Base-by-base conservation (phyloP, 352 stramenopile genomes). In the Phytophthora chlamydospora region DNA sequence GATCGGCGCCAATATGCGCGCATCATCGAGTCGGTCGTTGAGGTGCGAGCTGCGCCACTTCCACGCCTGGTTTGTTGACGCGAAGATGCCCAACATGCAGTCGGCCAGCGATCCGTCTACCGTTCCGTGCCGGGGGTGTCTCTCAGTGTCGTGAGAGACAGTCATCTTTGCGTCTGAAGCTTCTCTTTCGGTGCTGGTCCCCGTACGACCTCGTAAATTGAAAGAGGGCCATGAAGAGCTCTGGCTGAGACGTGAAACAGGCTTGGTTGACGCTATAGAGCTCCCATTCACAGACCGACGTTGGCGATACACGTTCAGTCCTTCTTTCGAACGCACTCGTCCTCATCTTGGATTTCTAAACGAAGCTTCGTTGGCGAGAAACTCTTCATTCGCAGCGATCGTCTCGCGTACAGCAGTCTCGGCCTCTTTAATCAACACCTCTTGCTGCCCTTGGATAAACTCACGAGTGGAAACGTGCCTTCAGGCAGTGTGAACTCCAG, bases 11-110 rank as follows among this genome's bases (percentile, higher is more conserved):
- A 86, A 58, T 11, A 86, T 59, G 0, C 70, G 62, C 3, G 78
- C 58, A 44, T 83, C 80, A 4, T 76, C 68, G 33, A 85, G 66
- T 13, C 77, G 76, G 41, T 88, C 75, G 34, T 81, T 77, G 10
- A 78, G 54, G 34, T 83, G 73, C 17, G 68, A 68, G 33, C 66
- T 80, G 10, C 75, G 73, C 49, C 73, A 68, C 27, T 58, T 73
- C 77, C 75, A 84, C 1, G 62, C 47, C 34, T 68, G 12, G n/a
- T 84, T 58, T 9, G 75, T 76, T 32, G 73, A 44, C 0, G 68
- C 73, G 27, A 86, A 71, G 0, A 47, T 66, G 6, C 80, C 80
- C 17, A 76, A 88, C 33, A 79, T 63, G 7, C 47, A 67, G 61
- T 89, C 77, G 9, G 83, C 71, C 24, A 88, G 44, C 1, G 48